Percentiles rank a stretch among this genome's conserved stretches.
Evolutionary conservation across 768 basidiomycete species (phyloP).

Genomic region (Chlorophyllum brunneum): DNA sequence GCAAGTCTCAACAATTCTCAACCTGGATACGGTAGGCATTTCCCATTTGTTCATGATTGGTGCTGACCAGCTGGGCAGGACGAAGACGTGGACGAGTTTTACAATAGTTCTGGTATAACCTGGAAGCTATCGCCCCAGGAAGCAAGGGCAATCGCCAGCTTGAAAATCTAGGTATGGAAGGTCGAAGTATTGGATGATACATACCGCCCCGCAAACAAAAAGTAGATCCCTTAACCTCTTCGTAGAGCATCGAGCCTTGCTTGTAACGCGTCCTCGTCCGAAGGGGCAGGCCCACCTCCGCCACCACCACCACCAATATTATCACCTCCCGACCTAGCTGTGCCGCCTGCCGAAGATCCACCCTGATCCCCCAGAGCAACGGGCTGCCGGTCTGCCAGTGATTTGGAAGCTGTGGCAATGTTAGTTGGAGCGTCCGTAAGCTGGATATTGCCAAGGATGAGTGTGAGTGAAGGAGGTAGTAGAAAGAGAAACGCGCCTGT

Average conservation of each 20-base stretch:
- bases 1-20: slow-evolving; percentile 89
- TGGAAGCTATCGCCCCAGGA: slow-evolving; percentile 83
- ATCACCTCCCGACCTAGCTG: slow-evolving; percentile 33
- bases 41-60: neutral
- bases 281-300: slow-evolving; percentile 38
- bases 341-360: slow-evolving; percentile 26
- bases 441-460: slow-evolving; percentile 34
- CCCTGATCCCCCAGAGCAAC: slow-evolving; percentile 80
- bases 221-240: slow-evolving; percentile 41
- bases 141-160: slow-evolving; percentile 61
- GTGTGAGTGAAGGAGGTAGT: neutral
- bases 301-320: slow-evolving; percentile 35
- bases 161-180: slow-evolving; percentile 39
- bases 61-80: slow-evolving; percentile 47
- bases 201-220: too few species aligned
- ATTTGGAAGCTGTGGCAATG: slow-evolving; percentile 54
- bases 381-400: slow-evolving; percentile 65
- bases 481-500: slow-evolving; percentile 42
- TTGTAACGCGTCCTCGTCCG: slow-evolving; percentile 92
- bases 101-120: slow-evolving; percentile 86
- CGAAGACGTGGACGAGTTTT: slow-evolving; percentile 93
- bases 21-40: slow-evolving; percentile 69
- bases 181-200: slow-evolving; percentile 7
- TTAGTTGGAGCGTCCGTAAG: slow-evolving; percentile 81
- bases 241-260: slow-evolving; percentile 89